A percentile compares a stretch with the other conserved stretches of the same genome.
Conservation (phyloP, 1,284 basidiomycete species). For the Ganoderma sinense region DNA sequence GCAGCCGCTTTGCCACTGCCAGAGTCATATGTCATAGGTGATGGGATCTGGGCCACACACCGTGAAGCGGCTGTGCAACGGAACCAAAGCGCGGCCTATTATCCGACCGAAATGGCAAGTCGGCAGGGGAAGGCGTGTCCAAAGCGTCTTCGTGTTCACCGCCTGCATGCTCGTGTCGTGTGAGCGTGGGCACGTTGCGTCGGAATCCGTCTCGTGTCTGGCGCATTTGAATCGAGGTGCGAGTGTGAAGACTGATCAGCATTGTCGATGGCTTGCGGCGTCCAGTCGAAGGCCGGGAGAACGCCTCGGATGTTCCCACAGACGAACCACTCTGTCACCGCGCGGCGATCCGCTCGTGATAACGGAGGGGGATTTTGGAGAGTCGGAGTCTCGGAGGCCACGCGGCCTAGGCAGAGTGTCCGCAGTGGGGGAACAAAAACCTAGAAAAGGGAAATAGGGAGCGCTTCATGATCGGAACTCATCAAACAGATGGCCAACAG, state of each 20-base stretch:
- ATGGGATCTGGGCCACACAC: slow-evolving; percentile 3
- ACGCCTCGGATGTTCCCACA: background rate
- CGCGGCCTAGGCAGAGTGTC: background rate
- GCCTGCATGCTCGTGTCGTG: background rate
- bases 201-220: background rate
- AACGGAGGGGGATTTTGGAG: background rate
- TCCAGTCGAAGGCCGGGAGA: background rate
- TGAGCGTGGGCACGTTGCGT: slow-evolving; percentile 3
- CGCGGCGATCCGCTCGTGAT: background rate
- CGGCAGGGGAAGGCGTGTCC: background rate
- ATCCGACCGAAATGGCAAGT: slow-evolving; percentile 1
- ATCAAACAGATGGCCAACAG: background rate
- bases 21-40: slow-evolving; percentile 6
- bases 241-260: slow-evolving; percentile 3
- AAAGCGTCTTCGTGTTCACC: slow-evolving; percentile 1
- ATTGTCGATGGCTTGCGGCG: background rate
- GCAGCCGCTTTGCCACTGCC: slow-evolving; percentile 2
- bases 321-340: background rate
- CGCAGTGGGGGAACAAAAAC: background rate
- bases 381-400: background rate
- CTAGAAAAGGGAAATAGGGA: background rate
- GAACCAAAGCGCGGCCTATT: slow-evolving; percentile 1
- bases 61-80: slow-evolving; percentile 4
- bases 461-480: background rate
- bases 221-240: background rate